These are phyloP conservation scores for Ceratonia siliqua DNA, from an alignment of 306 rosid species.

Conservation along the genomic window DNA sequence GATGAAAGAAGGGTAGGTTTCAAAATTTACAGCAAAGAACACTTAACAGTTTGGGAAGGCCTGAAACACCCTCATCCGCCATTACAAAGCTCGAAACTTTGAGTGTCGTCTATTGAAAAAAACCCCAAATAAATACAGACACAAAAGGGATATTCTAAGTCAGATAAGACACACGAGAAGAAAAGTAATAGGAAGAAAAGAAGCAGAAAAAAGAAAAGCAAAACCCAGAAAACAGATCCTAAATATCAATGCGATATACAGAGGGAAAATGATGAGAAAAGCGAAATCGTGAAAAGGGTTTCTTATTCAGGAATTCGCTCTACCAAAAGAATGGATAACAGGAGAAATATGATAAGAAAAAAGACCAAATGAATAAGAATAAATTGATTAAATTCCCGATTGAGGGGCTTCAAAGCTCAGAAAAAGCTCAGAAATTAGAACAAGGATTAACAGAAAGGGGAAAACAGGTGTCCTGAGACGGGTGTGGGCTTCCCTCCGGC, in stretches of 20 bases:
- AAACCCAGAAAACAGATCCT: constrained; percentile 19
- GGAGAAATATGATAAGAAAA: neutral
- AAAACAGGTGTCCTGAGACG: constrained; percentile 29
- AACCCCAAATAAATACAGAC: neutral
- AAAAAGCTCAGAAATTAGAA: too few species aligned
- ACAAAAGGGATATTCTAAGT: constrained; percentile 2
- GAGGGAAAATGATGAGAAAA: constrained; percentile 13
- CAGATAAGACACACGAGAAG: constrained; percentile 4
- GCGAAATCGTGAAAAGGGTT: constrained; percentile 14
- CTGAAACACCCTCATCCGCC: constrained; percentile 10
- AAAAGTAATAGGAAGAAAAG: neutral
- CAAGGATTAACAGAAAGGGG: neutral
- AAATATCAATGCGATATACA: neutral
- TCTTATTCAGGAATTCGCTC: constrained; percentile 12
- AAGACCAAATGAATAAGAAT: neutral
- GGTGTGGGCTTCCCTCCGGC: neutral
- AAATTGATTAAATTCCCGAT: neutral
- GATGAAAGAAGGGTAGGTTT: constrained; percentile 8
- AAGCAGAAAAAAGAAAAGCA: neutral
- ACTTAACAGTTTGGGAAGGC: constrained; percentile 24
- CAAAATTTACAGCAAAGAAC: constrained; percentile 18
- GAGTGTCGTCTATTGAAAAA: too few species aligned
- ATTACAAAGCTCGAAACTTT: constrained; percentile 11
- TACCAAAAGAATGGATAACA: constrained; percentile 5
- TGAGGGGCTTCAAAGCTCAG: constrained; percentile 20